These are phyloP conservation scores for Wakefieldia striispora DNA, from an alignment of 768 basidiomycete genomes.

Conservation along the genomic window DNA sequence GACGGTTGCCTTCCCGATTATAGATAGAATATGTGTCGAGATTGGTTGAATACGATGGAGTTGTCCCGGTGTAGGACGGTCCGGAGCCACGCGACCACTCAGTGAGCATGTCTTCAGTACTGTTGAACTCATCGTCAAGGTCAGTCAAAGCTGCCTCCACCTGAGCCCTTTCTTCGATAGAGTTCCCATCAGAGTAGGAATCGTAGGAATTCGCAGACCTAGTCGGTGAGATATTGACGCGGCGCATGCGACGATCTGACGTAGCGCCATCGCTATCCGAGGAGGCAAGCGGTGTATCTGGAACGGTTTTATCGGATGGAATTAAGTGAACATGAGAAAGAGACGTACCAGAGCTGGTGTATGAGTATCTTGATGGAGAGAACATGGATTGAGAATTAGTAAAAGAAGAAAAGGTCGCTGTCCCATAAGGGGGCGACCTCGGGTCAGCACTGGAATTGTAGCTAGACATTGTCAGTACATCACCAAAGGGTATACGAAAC, in stretches of 20 bases:
- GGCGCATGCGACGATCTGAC: constrained; percentile 48
- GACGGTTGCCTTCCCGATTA: constrained; percentile 44
- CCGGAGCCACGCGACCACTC: constrained; percentile 57
- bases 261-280: constrained; percentile 47
- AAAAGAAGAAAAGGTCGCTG: constrained; percentile 53
- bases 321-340: background rate
- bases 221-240: constrained; percentile 54
- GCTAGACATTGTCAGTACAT: constrained; percentile 41
- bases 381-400: constrained; percentile 52
- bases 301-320: constrained; percentile 4
- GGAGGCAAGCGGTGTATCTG: constrained; percentile 47
- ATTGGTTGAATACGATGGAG: constrained; percentile 34
- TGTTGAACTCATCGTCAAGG: constrained; percentile 65
- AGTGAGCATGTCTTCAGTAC: constrained; percentile 62
- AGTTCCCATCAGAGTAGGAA: constrained; percentile 58
- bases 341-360: constrained; percentile 51
- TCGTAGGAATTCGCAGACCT: constrained; percentile 40
- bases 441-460: constrained; percentile 40
- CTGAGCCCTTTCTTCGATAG: constrained; percentile 45
- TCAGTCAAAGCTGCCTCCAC: constrained; percentile 67
- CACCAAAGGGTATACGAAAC: constrained; percentile 11
- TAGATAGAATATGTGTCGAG: constrained; percentile 38
- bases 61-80: constrained; percentile 33
- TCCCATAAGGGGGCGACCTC: constrained; percentile 64
- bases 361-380: constrained; percentile 61